Evolutionary conservation across 257 asterid genomes (phyloP), one percentile per base, ranked within the genome.

Genomic region (Oldenlandia corymbosa): DNA sequence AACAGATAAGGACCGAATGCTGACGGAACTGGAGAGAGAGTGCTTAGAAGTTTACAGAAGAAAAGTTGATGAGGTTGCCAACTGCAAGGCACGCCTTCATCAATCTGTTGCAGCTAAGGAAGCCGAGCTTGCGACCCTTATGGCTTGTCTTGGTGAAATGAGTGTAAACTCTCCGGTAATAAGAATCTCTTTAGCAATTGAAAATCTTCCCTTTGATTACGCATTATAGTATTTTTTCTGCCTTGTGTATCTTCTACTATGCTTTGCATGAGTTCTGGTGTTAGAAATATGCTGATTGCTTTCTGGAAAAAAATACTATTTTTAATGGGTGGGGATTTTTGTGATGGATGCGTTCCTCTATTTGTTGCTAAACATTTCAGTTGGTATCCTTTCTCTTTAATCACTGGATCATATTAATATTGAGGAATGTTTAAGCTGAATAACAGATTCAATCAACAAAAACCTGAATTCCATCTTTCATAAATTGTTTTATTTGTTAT

Each of bases 121-220:
- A 78, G 97, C 99, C 32, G 99, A 92, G 81, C 78, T 90, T 51
- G 87, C 95, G 18, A 87, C 86, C 67, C 90, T 92, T 21, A 75
- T 80, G 88, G 99, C 99, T 66, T 79, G 91, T 64, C 96, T 92
- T 20, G 99, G 96, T 36, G 95, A 92, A 68, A 66, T 67, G 67
- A 79, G 75, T 69, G 68, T 68, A 50, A 81, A 70, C 60, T 85
- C 83, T 14, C 88, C 76, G 80, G 98, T 91, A 86, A 52, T 18
- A 17, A 46, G 18, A 32, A 5, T 42, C 8, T 14, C 51, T 64
- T 50, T 7, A 41, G 52, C 42, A 21, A 36, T 39, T 53, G 16
- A 61, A 46, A 49, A 16, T 55, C 37, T 14, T 32, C 43, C 39
- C 27, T 59, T 48, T 6, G 55, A 41, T n/a, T 54, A 32, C n/a